Percentiles rank a stretch among this genome's conserved stretches.
Evolutionary conservation across 805 yeast species (phyloP).

Genomic region (Saccharomycopsis fodiens): DNA sequence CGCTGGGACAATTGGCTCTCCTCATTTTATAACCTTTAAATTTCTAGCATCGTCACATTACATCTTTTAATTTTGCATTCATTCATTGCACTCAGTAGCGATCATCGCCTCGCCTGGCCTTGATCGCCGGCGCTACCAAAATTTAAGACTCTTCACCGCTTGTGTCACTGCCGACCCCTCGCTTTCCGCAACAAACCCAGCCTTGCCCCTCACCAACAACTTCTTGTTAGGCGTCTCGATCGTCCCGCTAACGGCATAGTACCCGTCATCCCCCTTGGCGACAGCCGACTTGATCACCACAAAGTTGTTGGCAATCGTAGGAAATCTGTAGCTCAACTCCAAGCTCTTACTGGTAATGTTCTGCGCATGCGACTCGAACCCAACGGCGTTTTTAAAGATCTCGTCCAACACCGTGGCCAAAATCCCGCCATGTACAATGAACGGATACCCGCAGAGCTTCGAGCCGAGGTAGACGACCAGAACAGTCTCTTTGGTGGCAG

Average conservation of each 20-base stretch:
- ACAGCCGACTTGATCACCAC: slow-evolving; percentile 53
- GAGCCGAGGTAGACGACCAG: slow-evolving; percentile 73
- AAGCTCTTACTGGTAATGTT: slow-evolving; percentile 40
- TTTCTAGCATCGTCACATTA: too few relatives aligned
- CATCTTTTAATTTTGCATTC: too few relatives aligned
- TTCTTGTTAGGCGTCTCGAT: slow-evolving; percentile 48
- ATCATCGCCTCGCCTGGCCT: too few relatives aligned
- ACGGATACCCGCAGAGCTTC: slow-evolving; percentile 78
- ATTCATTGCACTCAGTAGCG: too few relatives aligned
- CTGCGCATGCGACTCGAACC: slow-evolving; percentile 27
- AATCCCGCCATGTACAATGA: slow-evolving; percentile 83
- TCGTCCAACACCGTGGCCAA: slow-evolving; percentile 77
- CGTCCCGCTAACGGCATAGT: slow-evolving; percentile 39
- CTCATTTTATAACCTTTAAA: too few relatives aligned
- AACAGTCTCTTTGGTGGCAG: slow-evolving; percentile 48
- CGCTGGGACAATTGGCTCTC: too few relatives aligned
- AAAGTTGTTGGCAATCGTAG: slow-evolving; percentile 74
- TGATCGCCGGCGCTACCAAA: too few relatives aligned
- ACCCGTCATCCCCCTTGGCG: slow-evolving; percentile 25
- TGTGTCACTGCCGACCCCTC: too few relatives aligned
- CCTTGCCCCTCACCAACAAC: slow-evolving; percentile 49
- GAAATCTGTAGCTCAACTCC: slow-evolving; percentile 51
- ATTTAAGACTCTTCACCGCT: too few relatives aligned
- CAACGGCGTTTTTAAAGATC: slow-evolving; percentile 49
- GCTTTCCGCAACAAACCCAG: too few relatives aligned